Percentiles rank a stretch among this genome's conserved stretches.
phyloP scores from a whole-genome alignment of 345 rosid species.

The Ceriops tagal region DNA sequence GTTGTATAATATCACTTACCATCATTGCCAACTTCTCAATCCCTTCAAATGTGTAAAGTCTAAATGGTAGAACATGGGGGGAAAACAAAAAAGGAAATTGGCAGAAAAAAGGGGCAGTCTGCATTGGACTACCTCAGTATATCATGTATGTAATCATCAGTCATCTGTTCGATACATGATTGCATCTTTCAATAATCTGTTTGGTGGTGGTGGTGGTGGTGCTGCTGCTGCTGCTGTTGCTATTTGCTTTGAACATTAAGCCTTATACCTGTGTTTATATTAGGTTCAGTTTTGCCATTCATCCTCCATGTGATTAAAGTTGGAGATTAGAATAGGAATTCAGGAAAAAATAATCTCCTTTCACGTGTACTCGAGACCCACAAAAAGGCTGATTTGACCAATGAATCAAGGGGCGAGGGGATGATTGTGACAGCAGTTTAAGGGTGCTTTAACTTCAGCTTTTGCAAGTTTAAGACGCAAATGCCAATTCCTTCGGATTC shows the following conservation, averaged over 20 bases:
- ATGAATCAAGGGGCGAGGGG: too few relatives aligned
- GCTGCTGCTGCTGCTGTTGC: neutral
- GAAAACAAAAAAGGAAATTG: neutral
- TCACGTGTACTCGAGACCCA: too few relatives aligned
- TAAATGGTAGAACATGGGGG: neutral
- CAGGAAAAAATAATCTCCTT: too few relatives aligned
- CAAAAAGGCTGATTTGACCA: too few relatives aligned
- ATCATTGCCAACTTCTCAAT: neutral
- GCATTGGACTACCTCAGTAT: slow-evolving; percentile 41
- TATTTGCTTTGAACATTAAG: neutral
- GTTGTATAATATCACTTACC: slow-evolving; percentile 6
- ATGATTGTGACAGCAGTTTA: too few relatives aligned
- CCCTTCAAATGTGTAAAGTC: slow-evolving; percentile 23
- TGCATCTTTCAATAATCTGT: neutral
- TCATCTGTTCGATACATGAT: neutral
- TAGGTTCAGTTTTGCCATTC: too few relatives aligned
- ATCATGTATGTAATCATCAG: slow-evolving; percentile 11
- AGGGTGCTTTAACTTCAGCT: too few relatives aligned
- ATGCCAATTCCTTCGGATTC: too few relatives aligned
- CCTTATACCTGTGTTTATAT: neutral
- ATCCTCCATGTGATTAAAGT: too few relatives aligned
- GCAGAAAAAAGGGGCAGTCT: slow-evolving; percentile 21
- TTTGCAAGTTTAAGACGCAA: too few relatives aligned
- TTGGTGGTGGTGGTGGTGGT: neutral
- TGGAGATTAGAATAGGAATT: too few relatives aligned